These are phyloP conservation scores for Penicillium arizonense DNA, from an alignment of 495 filamentous ascomycete genomes.

Conservation along the genomic window DNA sequence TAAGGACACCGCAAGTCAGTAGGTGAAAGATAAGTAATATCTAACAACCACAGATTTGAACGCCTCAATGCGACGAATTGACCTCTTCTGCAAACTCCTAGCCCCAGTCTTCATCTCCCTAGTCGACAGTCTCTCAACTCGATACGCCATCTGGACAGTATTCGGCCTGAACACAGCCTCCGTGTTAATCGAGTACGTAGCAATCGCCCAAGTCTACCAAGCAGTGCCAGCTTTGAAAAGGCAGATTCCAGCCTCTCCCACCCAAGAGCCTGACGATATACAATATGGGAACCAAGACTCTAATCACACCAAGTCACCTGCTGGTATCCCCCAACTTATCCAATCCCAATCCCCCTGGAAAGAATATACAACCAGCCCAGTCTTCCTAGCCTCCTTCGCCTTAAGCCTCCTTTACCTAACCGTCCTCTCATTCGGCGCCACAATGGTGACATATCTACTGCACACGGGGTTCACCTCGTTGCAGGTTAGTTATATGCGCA, in stretches of 20 bases:
- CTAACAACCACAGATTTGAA: slow-evolving; percentile 42
- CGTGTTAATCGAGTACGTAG: slow-evolving; percentile 54
- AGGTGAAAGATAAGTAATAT: background rate
- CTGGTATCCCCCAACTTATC: no score
- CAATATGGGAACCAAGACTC: slow-evolving; percentile 9
- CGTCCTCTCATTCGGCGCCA: slow-evolving; percentile 55
- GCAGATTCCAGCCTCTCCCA: background rate
- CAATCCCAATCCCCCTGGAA: slow-evolving; percentile 22
- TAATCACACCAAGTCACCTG: no score
- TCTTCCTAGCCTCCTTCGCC: slow-evolving; percentile 55
- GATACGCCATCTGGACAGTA: slow-evolving; percentile 48
- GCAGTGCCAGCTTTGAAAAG: slow-evolving; percentile 36
- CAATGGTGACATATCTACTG: slow-evolving; percentile 61
- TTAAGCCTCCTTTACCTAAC: slow-evolving; percentile 58
- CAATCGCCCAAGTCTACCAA: slow-evolving; percentile 51
- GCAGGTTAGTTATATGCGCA: slow-evolving; percentile 51
- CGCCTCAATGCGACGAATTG: slow-evolving; percentile 67
- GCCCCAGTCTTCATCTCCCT: slow-evolving; percentile 59
- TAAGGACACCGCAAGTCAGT: slow-evolving; percentile 7
- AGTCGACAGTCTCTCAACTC: slow-evolving; percentile 45
- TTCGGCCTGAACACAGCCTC: slow-evolving; percentile 38
- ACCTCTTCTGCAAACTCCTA: slow-evolving; percentile 68
- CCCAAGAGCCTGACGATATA: background rate
- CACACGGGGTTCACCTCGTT: slow-evolving; percentile 52
- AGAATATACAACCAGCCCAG: slow-evolving; percentile 38